Conservation (phyloP, 148 eudicot genomes). For the Persicaria tinctoria region DNA sequence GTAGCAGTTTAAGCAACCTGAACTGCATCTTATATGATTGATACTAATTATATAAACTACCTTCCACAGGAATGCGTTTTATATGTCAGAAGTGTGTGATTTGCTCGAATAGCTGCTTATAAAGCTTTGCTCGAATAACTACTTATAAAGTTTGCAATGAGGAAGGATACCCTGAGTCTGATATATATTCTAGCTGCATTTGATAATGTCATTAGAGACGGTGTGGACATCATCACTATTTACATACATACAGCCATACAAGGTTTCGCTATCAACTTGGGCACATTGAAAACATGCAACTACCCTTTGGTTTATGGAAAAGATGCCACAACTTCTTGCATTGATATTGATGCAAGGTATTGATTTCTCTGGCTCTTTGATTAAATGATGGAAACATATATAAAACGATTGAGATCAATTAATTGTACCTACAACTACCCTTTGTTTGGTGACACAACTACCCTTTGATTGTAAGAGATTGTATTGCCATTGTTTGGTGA, state of each 20-base stretch:
- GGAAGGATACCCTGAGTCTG: background rate
- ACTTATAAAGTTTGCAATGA: conserved; percentile 34
- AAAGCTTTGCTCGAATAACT: conserved; percentile 32
- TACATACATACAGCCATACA: conserved; percentile 26
- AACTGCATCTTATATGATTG: background rate
- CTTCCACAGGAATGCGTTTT: background rate
- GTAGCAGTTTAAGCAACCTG: conserved; percentile 17
- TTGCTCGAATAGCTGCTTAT: too few relatives aligned
- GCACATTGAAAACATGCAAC: conserved; percentile 17
- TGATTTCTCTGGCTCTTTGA: too few relatives aligned
- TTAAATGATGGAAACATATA: too few relatives aligned
- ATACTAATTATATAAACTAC: background rate
- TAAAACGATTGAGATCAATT: too few relatives aligned
- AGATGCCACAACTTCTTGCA: conserved; percentile 14
- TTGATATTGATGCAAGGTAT: conserved; percentile 6
- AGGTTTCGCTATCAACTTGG: conserved; percentile 31
- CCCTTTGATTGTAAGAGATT: too few relatives aligned
- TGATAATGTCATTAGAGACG: conserved; percentile 55
- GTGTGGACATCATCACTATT: conserved; percentile 44
- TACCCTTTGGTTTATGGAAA: conserved; percentile 34
- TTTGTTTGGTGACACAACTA: too few relatives aligned
- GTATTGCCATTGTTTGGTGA: too few relatives aligned
- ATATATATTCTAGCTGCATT: conserved; percentile 32
- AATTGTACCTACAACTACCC: too few relatives aligned
- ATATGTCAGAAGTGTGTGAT: background rate